A percentile compares a stretch with the other conserved stretches of the same genome.
Conservation (phyloP, 441 rosid species). For the Gossypium davidsonii region DNA sequence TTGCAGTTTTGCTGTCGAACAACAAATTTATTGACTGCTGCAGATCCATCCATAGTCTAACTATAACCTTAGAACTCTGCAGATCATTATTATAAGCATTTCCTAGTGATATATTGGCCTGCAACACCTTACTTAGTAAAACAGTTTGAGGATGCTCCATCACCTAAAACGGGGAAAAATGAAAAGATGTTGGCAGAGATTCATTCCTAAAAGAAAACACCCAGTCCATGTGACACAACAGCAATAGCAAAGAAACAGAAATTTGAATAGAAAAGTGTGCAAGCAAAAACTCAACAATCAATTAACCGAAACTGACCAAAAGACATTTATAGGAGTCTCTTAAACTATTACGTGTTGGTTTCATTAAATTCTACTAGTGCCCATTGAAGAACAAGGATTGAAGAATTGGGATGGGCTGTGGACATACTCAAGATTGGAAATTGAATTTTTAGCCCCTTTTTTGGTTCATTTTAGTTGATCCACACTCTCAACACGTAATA, state of each 20-base stretch:
- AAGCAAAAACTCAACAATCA: background rate
- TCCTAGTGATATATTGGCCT: slow-evolving; percentile 57
- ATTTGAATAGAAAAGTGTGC: background rate
- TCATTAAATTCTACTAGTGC: too few relatives aligned
- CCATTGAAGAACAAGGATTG: too few relatives aligned
- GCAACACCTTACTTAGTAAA: slow-evolving; percentile 63
- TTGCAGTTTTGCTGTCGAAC: slow-evolving; percentile 74
- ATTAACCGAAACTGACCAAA: background rate
- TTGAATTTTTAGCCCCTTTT: too few relatives aligned
- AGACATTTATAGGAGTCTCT: background rate
- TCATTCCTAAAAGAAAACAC: background rate
- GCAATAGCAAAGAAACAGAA: background rate
- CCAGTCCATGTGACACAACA: background rate
- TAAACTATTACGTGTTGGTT: too few relatives aligned
- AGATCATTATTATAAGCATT: slow-evolving; percentile 46
- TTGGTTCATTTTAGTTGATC: too few relatives aligned
- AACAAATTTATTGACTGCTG: slow-evolving; percentile 75
- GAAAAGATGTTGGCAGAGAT: slow-evolving; percentile 12
- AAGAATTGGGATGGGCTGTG: too few relatives aligned
- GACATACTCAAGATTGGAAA: too few relatives aligned
- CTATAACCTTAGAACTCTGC: slow-evolving; percentile 32
- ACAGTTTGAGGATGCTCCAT: slow-evolving; percentile 95
- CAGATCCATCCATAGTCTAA: slow-evolving; percentile 74
- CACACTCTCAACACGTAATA: background rate
- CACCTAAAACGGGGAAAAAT: slow-evolving; percentile 41